Evolutionary conservation across 495 filamentous ascomycete genomes (phyloP).

Genomic region (Saxophila tyrrhenica): DNA sequence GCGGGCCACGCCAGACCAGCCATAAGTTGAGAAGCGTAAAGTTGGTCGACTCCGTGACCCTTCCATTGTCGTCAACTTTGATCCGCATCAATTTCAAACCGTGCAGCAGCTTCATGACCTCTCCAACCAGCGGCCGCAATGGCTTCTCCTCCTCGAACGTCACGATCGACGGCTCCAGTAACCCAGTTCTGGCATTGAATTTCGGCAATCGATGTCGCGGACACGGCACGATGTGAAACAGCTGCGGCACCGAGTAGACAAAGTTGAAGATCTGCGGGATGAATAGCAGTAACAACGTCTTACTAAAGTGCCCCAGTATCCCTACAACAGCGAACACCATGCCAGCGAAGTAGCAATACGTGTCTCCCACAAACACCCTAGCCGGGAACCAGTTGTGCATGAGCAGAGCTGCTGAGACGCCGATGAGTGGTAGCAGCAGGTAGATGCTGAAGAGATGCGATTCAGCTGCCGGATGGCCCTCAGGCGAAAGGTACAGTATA

Average conservation of each 20-base stretch:
- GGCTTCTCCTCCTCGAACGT: slow-evolving; percentile 57
- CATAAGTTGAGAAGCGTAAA: slow-evolving; percentile 89
- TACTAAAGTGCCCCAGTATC: slow-evolving; percentile 94
- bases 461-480: slow-evolving; percentile 87
- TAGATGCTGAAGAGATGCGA: slow-evolving; percentile 93
- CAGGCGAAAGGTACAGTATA: slow-evolving; percentile 60
- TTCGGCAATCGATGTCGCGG: slow-evolving; percentile 82
- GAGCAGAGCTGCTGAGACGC: slow-evolving; percentile 76
- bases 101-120: slow-evolving; percentile 52
- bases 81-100: slow-evolving; percentile 53
- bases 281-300: slow-evolving; percentile 83
- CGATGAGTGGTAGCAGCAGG: slow-evolving; percentile 85
- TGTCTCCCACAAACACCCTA: slow-evolving; percentile 91
- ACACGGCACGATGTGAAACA: slow-evolving; percentile 81
- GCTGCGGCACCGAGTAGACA: slow-evolving; percentile 78
- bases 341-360: slow-evolving; percentile 97
- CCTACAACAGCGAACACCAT: slow-evolving; percentile 98
- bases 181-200: slow-evolving; percentile 71
- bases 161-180: slow-evolving; percentile 75
- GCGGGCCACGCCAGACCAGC: slow-evolving; percentile 89
- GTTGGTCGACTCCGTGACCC: slow-evolving; percentile 74
- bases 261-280: slow-evolving; percentile 96
- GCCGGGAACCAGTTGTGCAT: slow-evolving; percentile 95
- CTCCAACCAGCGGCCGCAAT: slow-evolving; percentile 49
- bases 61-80: slow-evolving; percentile 50